phyloP scores from a whole-genome alignment of 1,139 yeast genomes.

The Geotrichum carabidarum region DNA sequence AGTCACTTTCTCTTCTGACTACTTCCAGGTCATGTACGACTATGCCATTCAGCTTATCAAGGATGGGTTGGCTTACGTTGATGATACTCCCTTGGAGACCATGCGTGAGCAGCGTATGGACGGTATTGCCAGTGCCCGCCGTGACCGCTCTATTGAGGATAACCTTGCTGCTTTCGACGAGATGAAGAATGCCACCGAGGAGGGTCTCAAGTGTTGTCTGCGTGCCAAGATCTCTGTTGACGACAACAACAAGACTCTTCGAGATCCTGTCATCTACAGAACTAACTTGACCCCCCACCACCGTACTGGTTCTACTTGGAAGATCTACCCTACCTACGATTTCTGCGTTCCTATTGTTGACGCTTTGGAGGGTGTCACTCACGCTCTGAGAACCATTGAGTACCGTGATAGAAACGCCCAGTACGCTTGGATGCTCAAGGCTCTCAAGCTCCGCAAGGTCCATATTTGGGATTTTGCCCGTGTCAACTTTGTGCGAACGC shows the following conservation, averaged over 20 bases:
- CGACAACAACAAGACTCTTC: conserved; percentile 83
- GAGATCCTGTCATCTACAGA: conserved; percentile 97
- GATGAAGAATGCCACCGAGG: conserved; percentile 89
- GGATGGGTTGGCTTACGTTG: conserved; percentile 95
- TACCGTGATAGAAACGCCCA: conserved; percentile 97
- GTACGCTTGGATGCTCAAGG: conserved; percentile 89
- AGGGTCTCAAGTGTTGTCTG: conserved; percentile 80
- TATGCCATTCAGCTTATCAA: conserved; percentile 77
- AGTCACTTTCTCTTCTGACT: conserved; percentile 84
- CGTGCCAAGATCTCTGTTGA: conserved; percentile 93
- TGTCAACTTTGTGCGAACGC: conserved; percentile 90
- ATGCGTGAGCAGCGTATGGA: conserved; percentile 99
- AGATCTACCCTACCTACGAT: conserved; percentile 94
- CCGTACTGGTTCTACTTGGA: conserved; percentile 88
- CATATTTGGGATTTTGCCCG: conserved; percentile 97
- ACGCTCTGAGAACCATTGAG: conserved; percentile 93
- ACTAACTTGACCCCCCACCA: conserved; percentile 95
- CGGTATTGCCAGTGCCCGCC: conserved; percentile 84
- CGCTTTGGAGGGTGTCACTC: conserved; percentile 92
- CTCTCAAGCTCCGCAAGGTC: conserved; percentile 78
- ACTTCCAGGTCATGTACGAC: conserved; percentile 85
- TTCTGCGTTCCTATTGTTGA: conserved; percentile 97
- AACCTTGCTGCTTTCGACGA: conserved; percentile 79
- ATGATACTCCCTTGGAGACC: conserved; percentile 84
- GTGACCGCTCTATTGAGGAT: conserved; percentile 88